Conservation (phyloP, 2,329 filamentous ascomycete species). For the Chaetomiaceae sp. region DNA sequence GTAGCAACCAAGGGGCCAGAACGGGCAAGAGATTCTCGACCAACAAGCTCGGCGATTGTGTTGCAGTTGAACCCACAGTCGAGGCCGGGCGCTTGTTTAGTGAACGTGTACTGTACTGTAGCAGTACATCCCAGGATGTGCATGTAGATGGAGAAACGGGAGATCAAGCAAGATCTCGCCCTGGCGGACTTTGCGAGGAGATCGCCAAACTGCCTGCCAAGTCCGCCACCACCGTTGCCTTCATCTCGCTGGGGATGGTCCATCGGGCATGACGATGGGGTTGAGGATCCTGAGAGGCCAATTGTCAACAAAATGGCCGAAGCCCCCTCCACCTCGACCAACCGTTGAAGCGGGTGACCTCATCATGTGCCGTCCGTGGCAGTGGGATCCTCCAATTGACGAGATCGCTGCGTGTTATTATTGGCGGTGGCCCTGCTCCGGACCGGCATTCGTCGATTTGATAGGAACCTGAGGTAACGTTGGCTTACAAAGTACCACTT, state of each 20-base stretch:
- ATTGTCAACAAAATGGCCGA: not conserved
- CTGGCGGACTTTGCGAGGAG: not conserved
- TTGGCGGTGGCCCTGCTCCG: not conserved
- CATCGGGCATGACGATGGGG: not conserved
- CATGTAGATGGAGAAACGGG: not conserved
- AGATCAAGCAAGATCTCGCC: constrained; percentile 11
- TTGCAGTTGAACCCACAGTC: not conserved
- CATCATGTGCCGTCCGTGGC: constrained; percentile 4
- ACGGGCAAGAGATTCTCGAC: not conserved
- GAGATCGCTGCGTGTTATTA: too few species aligned
- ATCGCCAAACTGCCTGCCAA: not conserved
- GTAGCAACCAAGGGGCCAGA: too few species aligned
- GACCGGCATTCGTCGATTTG: not conserved
- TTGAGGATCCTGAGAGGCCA: not conserved
- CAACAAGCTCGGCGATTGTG: constrained; percentile 1
- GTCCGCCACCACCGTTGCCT: too few species aligned
- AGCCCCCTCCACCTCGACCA: not conserved
- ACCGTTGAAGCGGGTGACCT: not conserved
- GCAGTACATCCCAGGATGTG: too few species aligned
- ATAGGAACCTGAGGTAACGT: too few species aligned
- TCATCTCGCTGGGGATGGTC: too few species aligned
- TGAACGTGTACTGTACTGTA: too few species aligned
- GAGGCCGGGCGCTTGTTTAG: constrained; percentile 3
- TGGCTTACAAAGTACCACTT: too few species aligned
- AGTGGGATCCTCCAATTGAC: too few species aligned